Percentiles rank a stretch among this genome's conserved stretches.
Conservation (phyloP, 139 green algal species). For the Volvox africanus region DNA sequence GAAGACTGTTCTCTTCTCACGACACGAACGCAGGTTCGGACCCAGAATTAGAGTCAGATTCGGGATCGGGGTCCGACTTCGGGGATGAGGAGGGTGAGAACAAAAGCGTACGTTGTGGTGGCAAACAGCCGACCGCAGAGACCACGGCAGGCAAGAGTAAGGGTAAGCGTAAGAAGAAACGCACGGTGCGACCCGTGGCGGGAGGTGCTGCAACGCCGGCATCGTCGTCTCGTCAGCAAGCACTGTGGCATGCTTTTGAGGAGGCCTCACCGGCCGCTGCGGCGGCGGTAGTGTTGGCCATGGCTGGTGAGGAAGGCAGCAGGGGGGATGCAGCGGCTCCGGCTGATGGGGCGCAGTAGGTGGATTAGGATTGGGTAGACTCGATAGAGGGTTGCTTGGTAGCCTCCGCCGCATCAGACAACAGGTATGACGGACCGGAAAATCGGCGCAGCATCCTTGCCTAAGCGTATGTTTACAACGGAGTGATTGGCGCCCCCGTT, state of each 20-base stretch:
- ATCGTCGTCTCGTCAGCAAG: background rate
- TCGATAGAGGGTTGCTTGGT: too few relatives aligned
- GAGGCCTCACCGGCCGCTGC: background rate
- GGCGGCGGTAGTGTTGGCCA: background rate
- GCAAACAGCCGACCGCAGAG: too few relatives aligned
- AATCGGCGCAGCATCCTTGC: too few relatives aligned
- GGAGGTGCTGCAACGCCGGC: background rate
- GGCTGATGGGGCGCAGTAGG: background rate
- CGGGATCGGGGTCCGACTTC: background rate
- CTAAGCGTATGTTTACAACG: too few relatives aligned
- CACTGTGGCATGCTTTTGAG: conserved; percentile 16
- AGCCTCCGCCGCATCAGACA: too few relatives aligned
- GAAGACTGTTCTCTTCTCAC: background rate
- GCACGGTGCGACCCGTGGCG: background rate
- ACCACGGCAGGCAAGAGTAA: background rate
- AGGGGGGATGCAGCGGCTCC: background rate
- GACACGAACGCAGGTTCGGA: background rate
- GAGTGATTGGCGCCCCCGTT: too few relatives aligned
- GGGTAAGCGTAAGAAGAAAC: background rate
- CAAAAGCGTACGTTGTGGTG: background rate
- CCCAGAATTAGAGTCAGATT: background rate
- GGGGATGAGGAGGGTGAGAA: background rate
- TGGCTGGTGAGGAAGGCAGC: background rate
- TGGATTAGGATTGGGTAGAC: too few relatives aligned
- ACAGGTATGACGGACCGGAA: too few relatives aligned